Conservation (phyloP, 2,329 filamentous ascomycete genomes). For the Penicillium griseofulvum region DNA sequence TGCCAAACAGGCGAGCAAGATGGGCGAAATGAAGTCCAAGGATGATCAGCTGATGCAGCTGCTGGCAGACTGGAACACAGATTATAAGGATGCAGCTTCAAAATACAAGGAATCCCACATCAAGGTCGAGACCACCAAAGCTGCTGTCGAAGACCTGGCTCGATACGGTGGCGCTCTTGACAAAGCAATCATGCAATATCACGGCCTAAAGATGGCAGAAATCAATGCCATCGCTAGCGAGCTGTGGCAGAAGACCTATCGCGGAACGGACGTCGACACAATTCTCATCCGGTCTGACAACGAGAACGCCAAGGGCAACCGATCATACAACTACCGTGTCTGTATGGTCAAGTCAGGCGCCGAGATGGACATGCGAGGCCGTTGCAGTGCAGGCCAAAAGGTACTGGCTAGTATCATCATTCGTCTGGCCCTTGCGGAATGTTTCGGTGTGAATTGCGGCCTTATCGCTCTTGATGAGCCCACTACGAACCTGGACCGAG, state of each 20-base stretch:
- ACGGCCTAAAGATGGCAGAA: conserved; percentile 95
- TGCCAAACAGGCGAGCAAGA: conserved; percentile 70
- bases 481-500: conserved; percentile 91
- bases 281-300: conserved; percentile 92
- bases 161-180: conserved; percentile 82
- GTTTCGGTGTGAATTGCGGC: conserved; percentile 93
- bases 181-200: conserved; percentile 96
- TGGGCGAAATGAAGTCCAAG: conserved; percentile 78
- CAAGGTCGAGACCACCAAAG: conserved; percentile 85
- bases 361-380: conserved; percentile 99
- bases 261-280: conserved; percentile 94
- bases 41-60: conserved; percentile 74
- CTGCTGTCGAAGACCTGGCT: conserved; percentile 83
- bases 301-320: conserved; percentile 70
- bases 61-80: conserved; percentile 75
- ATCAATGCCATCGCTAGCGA: conserved; percentile 94
- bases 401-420: conserved; percentile 97
- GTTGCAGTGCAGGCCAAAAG: conserved; percentile 94
- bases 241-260: conserved; percentile 95
- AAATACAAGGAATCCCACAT: conserved; percentile 87
- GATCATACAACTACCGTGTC: conserved; percentile 94
- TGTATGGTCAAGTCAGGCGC: conserved; percentile 97
- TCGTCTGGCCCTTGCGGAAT: conserved; percentile 90
- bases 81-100: conserved; percentile 77
- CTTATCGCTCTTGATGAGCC: conserved; percentile 96